Conservation (phyloP, 2,329 filamentous ascomycete species). For the Calonectria leucothoes region DNA sequence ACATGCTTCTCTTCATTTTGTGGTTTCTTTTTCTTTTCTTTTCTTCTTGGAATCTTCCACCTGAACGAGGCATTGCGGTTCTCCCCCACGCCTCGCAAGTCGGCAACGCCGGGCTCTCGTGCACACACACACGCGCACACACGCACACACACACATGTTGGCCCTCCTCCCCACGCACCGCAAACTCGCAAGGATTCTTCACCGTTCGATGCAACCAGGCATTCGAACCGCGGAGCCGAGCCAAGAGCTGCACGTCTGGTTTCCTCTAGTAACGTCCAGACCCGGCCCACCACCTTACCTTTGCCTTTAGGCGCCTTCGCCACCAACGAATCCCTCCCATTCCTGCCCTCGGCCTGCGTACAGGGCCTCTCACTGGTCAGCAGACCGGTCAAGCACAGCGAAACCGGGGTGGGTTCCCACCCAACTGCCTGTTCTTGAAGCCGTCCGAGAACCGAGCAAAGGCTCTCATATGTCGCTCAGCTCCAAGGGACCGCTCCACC, state of each 20-base stretch:
- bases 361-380: slow-evolving; percentile 19
- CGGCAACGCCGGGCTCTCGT: neutral
- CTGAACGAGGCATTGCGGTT: too few relatives aligned
- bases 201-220: slow-evolving; percentile 20
- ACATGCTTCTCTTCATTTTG: neutral
- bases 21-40: neutral
- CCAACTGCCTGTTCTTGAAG: slow-evolving; percentile 1
- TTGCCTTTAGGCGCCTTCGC: slow-evolving; percentile 1
- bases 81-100: neutral
- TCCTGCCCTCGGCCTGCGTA: slow-evolving; percentile 23
- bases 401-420: slow-evolving; percentile 8
- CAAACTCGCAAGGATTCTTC: neutral
- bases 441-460: neutral
- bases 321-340: slow-evolving; percentile 11
- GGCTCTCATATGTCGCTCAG: neutral
- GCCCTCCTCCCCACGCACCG: neutral
- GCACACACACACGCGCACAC: too few relatives aligned
- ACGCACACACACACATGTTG: neutral
- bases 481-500: neutral
- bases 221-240: slow-evolving; percentile 14
- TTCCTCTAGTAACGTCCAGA: neutral
- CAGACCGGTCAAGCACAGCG: slow-evolving; percentile 8
- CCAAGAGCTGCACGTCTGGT: slow-evolving; percentile 20
- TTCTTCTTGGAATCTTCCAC: neutral
- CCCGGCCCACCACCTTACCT: slow-evolving; percentile 4